Evolutionary conservation across 176 grass and related monocot genomes (phyloP).

Genomic region (Tillandsia fasciculata): DNA sequence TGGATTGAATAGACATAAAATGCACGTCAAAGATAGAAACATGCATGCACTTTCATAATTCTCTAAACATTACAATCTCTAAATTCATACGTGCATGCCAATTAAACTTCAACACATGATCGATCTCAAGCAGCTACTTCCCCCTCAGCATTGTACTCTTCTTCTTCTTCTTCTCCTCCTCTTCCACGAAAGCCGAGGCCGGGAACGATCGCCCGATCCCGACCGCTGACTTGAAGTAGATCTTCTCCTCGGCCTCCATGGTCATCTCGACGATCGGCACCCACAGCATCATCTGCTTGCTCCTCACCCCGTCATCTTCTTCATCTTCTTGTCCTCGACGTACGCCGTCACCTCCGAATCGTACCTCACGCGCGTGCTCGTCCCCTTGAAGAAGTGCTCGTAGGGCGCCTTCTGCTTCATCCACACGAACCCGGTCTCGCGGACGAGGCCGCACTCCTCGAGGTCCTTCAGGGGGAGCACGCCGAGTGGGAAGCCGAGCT

Average conservation of each 20-base stretch:
- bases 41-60: too few relatives aligned
- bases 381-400: conserved; percentile 71
- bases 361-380: conserved; percentile 53
- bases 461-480: conserved; percentile 73
- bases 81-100: too few relatives aligned
- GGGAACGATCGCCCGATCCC: conserved; percentile 77
- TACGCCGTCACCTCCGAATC: conserved; percentile 79
- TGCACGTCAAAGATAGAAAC: too few relatives aligned
- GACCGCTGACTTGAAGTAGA: conserved; percentile 81
- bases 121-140: not conserved
- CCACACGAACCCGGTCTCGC: conserved; percentile 84
- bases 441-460: conserved; percentile 74
- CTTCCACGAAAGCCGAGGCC: conserved; percentile 47
- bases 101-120: too few relatives aligned
- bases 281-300: conserved; percentile 89
- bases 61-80: too few relatives aligned
- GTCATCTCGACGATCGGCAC: conserved; percentile 87
- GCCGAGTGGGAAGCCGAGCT: conserved; percentile 56
- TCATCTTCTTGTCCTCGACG: conserved; percentile 76
- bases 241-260: conserved; percentile 37
- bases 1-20: too few relatives aligned
- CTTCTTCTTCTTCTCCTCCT: conserved; percentile 12
- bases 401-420: conserved; percentile 66
- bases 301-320: conserved; percentile 69
- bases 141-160: not conserved